phyloP scores from a whole-genome alignment of 1,139 yeast species.

The Suhomyces chickasaworum region DNA sequence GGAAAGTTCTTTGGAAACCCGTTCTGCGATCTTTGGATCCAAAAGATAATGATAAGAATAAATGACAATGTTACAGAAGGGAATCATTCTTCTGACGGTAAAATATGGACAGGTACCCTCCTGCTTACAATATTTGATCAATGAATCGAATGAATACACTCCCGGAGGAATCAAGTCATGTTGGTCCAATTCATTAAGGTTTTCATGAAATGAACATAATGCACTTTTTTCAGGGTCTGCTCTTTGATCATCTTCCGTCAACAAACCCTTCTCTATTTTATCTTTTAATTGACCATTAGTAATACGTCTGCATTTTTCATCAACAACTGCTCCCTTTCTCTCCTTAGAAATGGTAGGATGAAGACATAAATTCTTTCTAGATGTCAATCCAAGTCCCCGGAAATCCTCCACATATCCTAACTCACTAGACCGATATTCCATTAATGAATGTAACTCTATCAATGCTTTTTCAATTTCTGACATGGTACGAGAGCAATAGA shows the following conservation, averaged over 20 bases:
- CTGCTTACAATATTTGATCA: conserved; percentile 73
- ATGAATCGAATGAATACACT: conserved; percentile 87
- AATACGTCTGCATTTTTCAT: conserved; percentile 92
- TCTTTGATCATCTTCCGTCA: conserved; percentile 57
- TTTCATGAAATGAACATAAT: conserved; percentile 87
- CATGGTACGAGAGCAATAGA: conserved; percentile 99
- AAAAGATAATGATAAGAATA: conserved; percentile 94
- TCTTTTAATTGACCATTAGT: conserved; percentile 87
- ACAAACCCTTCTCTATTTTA: conserved; percentile 56
- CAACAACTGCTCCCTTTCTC: conserved; percentile 90
- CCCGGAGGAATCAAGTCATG: conserved; percentile 89
- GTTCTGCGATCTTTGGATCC: conserved; percentile 95
- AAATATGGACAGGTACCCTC: conserved; percentile 92
- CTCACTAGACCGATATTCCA: conserved; percentile 82
- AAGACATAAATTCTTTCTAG: conserved; percentile 89
- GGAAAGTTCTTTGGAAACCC: conserved; percentile 89
- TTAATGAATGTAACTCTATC: conserved; percentile 85
- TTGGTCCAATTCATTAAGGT: conserved; percentile 80
- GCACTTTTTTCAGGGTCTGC: conserved; percentile 32
- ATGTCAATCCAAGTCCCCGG: conserved; percentile 89
- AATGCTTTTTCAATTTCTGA: conserved; percentile 97
- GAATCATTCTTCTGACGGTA: conserved; percentile 96
- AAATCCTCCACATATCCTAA: conserved; percentile 85
- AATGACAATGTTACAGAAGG: conserved; percentile 90
- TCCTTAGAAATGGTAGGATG: conserved; percentile 89